Base-by-base conservation (phyloP, 1,284 basidiomycete species). In the Cronartium quercuum region DNA sequence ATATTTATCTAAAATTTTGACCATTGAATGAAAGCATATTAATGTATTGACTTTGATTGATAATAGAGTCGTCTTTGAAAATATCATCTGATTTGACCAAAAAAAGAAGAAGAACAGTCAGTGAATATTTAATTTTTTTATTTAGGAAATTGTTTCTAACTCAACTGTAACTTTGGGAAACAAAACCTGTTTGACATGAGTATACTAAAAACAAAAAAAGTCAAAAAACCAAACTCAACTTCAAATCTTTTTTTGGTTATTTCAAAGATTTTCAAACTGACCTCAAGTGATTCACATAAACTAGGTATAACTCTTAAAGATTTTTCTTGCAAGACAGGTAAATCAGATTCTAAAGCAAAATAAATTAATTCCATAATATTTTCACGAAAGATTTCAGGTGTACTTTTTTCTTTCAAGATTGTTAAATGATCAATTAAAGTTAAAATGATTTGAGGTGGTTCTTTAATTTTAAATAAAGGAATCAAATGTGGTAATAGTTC, bases 311-410 rank as follows among this genome's bases (percentile, higher is more conserved):
- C 85, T 77, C 89, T 89, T 42, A 99, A 83, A 0, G 92, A 94
- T 76, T 89, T 88, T 82, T 98, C 95, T 86, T 98, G 93, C 10
- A 98, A 91, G 77, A 88, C 82, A 1, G 90, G 86, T 82, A 95
- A 91, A 68, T 98, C 95, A 12, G 91, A 91, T 77, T 98, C 94
- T 60, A 99, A 84, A 1, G 95, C 91, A 80, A 93, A 91, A 82
- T 98, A 98, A 18, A 98, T 90, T 38, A 99, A 85, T 0, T 94
- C 93, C 78, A 97, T 87, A 13, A 99, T 92, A 83, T 93, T 90
- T 82, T 94, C 92, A 77, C 92, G 86, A 81, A 98, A 98, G 3
- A 90, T 86, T 4, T 84, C 83, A 63, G 94, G 92, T 67, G 91
- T 88, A 0, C 92, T 94, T 83, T 99, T 99, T 76, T 86, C 87